phyloP scores from a whole-genome alignment of 192 early-diverging fungal species.

The Gorgonomyces haynaldii region DNA sequence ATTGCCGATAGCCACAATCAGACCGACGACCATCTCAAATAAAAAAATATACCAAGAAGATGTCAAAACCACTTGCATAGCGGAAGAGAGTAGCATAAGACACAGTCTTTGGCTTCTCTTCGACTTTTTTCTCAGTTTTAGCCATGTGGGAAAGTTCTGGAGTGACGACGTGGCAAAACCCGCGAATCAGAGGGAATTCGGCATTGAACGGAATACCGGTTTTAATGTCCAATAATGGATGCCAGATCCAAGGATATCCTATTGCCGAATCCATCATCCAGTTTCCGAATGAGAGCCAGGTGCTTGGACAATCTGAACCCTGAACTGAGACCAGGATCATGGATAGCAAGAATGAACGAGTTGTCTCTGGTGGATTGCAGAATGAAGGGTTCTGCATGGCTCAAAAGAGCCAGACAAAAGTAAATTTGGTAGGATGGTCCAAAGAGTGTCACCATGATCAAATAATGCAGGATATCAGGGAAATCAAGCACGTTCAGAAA shows the following conservation, averaged over 20 bases:
- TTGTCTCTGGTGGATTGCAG: slow-evolving; percentile 25
- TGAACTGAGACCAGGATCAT: neutral
- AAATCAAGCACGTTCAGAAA: slow-evolving; percentile 40
- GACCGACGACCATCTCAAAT: slow-evolving; percentile 17
- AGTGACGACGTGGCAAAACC: too few species aligned
- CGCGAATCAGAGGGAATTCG: too few species aligned
- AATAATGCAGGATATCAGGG: slow-evolving; percentile 17
- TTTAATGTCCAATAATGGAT: too few species aligned
- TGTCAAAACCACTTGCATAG: too few species aligned
- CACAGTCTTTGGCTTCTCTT: too few species aligned
- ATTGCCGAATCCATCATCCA: slow-evolving; percentile 22
- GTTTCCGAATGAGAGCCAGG: slow-evolving; percentile 24
- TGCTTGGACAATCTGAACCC: slow-evolving; percentile 14
- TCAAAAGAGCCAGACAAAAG: slow-evolving; percentile 31
- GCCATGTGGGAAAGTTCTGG: too few species aligned
- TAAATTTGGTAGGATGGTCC: slow-evolving; percentile 39
- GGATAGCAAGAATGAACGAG: slow-evolving; percentile 15
- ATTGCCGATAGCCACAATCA: slow-evolving; percentile 10
- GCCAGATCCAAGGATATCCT: too few species aligned
- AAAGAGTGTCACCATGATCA: slow-evolving; percentile 10
- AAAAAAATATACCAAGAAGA: too few species aligned
- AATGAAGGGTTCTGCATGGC: slow-evolving; percentile 17
- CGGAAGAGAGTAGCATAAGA: too few species aligned
- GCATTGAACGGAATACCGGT: too few species aligned
- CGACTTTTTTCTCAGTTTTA: too few species aligned